Evolutionary conservation across 345 rosid species (phyloP).

Genomic region (Dimocarpus longan): DNA sequence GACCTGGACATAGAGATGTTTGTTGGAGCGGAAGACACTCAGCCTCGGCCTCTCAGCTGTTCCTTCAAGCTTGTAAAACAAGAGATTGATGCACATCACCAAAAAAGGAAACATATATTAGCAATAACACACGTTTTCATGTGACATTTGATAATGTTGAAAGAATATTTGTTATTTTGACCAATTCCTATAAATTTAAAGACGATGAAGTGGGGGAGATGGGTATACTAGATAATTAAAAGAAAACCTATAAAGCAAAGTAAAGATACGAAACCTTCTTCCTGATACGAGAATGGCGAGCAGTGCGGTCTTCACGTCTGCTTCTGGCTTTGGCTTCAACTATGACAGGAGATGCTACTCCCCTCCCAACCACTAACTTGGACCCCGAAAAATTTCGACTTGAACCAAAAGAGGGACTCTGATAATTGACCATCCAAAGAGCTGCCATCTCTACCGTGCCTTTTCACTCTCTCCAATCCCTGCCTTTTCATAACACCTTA

Average conservation of each 20-base stretch:
- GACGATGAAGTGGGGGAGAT: too few species aligned
- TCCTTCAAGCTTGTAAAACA: slow-evolving; percentile 59
- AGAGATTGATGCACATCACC: neutral
- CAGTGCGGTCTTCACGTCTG: slow-evolving; percentile 68
- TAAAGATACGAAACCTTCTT: slow-evolving; percentile 64
- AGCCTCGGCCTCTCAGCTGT: slow-evolving; percentile 89
- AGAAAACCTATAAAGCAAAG: neutral
- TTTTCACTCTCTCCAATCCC: neutral
- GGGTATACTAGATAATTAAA: too few species aligned
- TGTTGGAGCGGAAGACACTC: slow-evolving; percentile 85
- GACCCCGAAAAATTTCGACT: neutral
- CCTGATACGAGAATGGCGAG: slow-evolving; percentile 88
- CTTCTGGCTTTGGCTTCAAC: slow-evolving; percentile 71
- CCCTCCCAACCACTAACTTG: neutral
- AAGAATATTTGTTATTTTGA: too few species aligned
- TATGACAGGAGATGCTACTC: slow-evolving; percentile 28
- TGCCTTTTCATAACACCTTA: neutral
- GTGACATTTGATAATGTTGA: too few species aligned
- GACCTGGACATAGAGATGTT: slow-evolving; percentile 88
- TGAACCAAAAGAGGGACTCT: slow-evolving; percentile 11
- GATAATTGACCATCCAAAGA: slow-evolving; percentile 2
- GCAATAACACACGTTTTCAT: too few species aligned
- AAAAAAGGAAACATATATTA: too few species aligned
- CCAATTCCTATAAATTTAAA: too few species aligned
- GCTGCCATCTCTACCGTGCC: slow-evolving; percentile 2